Base-by-base conservation (phyloP, 2,329 filamentous ascomycete genomes). In the Leptographium galeiforme region DNA sequence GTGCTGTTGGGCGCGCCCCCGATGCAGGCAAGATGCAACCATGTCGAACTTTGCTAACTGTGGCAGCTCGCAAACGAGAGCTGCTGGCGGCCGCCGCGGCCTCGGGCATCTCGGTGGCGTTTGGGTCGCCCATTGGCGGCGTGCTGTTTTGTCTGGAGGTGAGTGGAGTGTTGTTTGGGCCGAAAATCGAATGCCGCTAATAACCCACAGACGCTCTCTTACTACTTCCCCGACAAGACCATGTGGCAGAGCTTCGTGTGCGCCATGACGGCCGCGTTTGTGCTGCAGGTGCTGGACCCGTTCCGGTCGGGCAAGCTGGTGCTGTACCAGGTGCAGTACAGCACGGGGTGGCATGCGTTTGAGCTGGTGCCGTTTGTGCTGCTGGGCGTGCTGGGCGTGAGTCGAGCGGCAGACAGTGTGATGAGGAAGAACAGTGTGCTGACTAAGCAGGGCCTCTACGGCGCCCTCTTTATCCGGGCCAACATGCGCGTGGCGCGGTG, bases 171-270 rank as follows among this genome's bases (percentile, higher is more conserved):
- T 16, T 13, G 11, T n/a, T n/a, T 39, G 13, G 4, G 3, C 16
- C 40, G 1, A 14, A 2, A n/a, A 19, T 19, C n/a, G 19, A 8
- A n/a, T 19, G 11, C 6, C 19, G 18, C 41, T 44, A 13, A 19
- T 18, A 52, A 48, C 14, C 11, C 11, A 19, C 52, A 87, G 79
- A 89, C 95, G 77, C 74, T 97, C 3, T 95, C 89, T 1, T 97
- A 96, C 67, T 97, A 96, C 68, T 97, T 97, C 61, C 91, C 93
- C 0, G 91, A 97, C 69, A 97, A 97, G 69, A 97, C 93, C 11
- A 97, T 98, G 93, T 98, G 93, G 93, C 93, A 96, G 67, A 95
- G 89, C 63, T 98, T 98, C 64, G 93, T 98, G 43, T 97, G 93
- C 63, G 93, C 93, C 65, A 97, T 97, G 90, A 88, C 95, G n/a